Evolutionary conservation across 2,329 filamentous ascomycete species (phyloP), one percentile per base, ranked within the genome.

Genomic region (Aspergillus fumigatiaffinis): DNA sequence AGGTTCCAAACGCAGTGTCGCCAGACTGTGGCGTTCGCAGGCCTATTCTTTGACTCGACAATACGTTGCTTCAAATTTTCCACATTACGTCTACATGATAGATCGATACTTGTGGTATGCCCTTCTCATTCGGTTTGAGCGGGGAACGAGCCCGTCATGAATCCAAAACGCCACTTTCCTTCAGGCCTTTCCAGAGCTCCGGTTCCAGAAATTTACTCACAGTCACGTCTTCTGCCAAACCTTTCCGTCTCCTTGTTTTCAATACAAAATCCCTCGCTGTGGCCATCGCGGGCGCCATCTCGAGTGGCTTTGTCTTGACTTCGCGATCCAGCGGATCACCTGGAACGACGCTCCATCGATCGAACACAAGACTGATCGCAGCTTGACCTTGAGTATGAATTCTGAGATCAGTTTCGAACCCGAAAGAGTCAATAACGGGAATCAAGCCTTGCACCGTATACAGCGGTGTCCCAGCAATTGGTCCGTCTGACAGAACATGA

Each of bases 161-260:
- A 68, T 92, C 92, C 62, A 97, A 77, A 64, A 96, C 87, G 2
- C 93, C 93, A 66, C 89, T 94, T 76, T 96, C 92, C 77, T 91
- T 90, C 69, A 97, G 77, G 64, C 86, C 90, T 73, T 88, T 87
- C 78, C 95, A 96, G 60, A 97, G 86, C 73, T 97, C 94, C 1
- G 92, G 91, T 79, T 99, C 94, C 63, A 99, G 79, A 77, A 97
- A 99, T 71, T 96, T 97, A 73, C 91, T 92, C 55, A 97, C 92
- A 29, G 89, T 93, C 44, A 97, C 91, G 73, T 97, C 94, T 79
- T 97, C 94, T 61, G 91, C 93, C 60, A 99, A 76, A 1, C 94
- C 94, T 82, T 99, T 99, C 65, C 94, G 85, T 69, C 92, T 81
- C 65, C 94, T 84, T 9, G 94, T 99, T 84, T 99, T 99, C 61